Evolutionary conservation across 2,329 filamentous ascomycete species (phyloP), one percentile per base, ranked within the genome.

Genomic region (Pestalotiopsis sp.): DNA sequence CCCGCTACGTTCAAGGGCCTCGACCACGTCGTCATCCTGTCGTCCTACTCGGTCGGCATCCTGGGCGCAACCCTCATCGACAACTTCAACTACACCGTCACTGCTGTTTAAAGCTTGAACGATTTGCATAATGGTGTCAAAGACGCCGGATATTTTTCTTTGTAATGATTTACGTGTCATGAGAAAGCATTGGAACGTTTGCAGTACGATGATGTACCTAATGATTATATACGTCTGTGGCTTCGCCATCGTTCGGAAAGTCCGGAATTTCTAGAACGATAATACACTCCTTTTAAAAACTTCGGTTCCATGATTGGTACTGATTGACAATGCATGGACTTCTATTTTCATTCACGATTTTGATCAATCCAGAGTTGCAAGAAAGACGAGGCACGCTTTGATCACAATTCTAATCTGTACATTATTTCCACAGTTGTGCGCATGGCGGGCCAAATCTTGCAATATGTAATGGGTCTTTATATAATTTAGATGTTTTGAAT

Each of bases 61-160:
- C 36, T 61, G 59, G 59, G 59, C 59, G 59, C 59, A 5, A 61
- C 59, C n/a, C 9, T 61, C 11, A 61, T 61, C 23, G 59, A 61
- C 27, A 39, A 61, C 36, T 20, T 61, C 17, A 61, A 36, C n/a
- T 61, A 61, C 59, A 61, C 59, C n/a, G 23, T 59, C 20, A 59
- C 23, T 1, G 27, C 57, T 14, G 27, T 59, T 7, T 59, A 36
- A 17, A 59, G 11, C 56, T 27, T 58, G 31, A 36, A 11, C 31
- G 1, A 49, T 6, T 49, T 49, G 14, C 41, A 49, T 49, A 3
- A 49, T 49, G n/a, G 14, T 7, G 14, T 17, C 14, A 1, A n/a
- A 3, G 17, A 7, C n/a, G 20, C 45, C 20, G 6, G 17, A 1
- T 20, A 52, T 52, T 52, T 52, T 52, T n/a, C 45, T 52, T 49